phyloP scores from a whole-genome alignment of 2,329 filamentous ascomycete species.

The Dryadomyces quercus-mongolicae region DNA sequence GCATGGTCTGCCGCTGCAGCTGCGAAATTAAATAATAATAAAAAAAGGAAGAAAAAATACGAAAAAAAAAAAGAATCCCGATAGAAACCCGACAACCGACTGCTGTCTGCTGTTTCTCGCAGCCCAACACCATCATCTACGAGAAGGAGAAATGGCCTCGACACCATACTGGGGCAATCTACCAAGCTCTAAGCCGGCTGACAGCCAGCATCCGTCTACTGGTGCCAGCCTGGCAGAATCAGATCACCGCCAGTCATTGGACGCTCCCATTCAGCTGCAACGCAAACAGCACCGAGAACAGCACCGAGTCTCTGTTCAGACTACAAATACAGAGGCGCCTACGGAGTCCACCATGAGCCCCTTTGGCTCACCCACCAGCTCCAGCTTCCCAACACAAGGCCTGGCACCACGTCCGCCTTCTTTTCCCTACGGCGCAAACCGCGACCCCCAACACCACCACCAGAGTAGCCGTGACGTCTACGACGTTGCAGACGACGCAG shows the following conservation, averaged over 20 bases:
- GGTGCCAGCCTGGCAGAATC: conserved; percentile 17
- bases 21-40: background rate
- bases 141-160: background rate
- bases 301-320: conserved; percentile 43
- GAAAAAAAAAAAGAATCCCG: background rate
- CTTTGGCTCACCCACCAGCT: conserved; percentile 39
- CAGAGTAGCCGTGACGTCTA: conserved; percentile 29
- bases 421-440: conserved; percentile 32
- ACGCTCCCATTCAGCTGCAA: conserved; percentile 23
- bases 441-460: conserved; percentile 28
- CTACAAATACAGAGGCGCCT: conserved; percentile 38
- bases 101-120: conserved; percentile 14
- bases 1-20: background rate
- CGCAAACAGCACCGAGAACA: conserved; percentile 34
- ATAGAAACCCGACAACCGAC: background rate
- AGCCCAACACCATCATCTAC: conserved; percentile 22
- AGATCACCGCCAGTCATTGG: conserved; percentile 22
- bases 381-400: conserved; percentile 37
- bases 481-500: conserved; percentile 16
- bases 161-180: conserved; percentile 22
- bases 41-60: background rate
- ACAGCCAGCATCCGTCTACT: conserved; percentile 25
- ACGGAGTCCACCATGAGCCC: conserved; percentile 49
- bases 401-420: conserved; percentile 49
- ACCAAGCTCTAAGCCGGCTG: conserved; percentile 31